These are phyloP conservation scores for Dendrobium chrysotoxum DNA, from an alignment of 106 monocot genomes.

Conservation along the genomic window DNA sequence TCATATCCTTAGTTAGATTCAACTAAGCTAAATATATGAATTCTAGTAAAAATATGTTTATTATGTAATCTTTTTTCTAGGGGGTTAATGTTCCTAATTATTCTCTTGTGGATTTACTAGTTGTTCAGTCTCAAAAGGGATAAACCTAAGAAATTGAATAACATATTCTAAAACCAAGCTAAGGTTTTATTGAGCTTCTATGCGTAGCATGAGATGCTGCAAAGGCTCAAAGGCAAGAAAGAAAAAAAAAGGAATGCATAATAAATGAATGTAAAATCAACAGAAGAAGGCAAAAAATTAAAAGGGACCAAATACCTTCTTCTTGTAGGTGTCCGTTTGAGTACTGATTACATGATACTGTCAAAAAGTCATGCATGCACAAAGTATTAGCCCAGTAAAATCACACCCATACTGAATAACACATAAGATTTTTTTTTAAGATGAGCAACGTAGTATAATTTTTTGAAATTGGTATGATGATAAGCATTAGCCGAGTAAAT, in stretches of 20 bases:
- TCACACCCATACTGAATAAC: neutral
- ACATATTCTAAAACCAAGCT: too few species aligned
- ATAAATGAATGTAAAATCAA: neutral
- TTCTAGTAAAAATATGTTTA: too few species aligned
- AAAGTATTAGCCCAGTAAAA: neutral
- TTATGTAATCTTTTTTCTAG: too few species aligned
- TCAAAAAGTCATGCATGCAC: neutral
- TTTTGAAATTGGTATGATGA: too few species aligned
- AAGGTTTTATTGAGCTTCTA: too few species aligned
- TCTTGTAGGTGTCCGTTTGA: slow-evolving; percentile 19
- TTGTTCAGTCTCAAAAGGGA: neutral
- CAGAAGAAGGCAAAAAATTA: neutral
- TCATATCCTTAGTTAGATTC: too few species aligned
- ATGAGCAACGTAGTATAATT: too few species aligned
- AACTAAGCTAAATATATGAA: too few species aligned
- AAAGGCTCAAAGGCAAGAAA: neutral
- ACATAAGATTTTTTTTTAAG: neutral
- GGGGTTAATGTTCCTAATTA: too few species aligned
- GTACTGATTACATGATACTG: slow-evolving; percentile 23
- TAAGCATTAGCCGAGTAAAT: too few species aligned
- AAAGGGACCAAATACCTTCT: slow-evolving; percentile 11
- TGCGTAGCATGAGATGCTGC: neutral
- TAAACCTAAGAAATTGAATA: neutral
- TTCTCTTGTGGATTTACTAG: too few species aligned
- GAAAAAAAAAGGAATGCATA: neutral